phyloP scores from a whole-genome alignment of 2,329 filamentous ascomycete species.

The Diaporthe ampelina region DNA sequence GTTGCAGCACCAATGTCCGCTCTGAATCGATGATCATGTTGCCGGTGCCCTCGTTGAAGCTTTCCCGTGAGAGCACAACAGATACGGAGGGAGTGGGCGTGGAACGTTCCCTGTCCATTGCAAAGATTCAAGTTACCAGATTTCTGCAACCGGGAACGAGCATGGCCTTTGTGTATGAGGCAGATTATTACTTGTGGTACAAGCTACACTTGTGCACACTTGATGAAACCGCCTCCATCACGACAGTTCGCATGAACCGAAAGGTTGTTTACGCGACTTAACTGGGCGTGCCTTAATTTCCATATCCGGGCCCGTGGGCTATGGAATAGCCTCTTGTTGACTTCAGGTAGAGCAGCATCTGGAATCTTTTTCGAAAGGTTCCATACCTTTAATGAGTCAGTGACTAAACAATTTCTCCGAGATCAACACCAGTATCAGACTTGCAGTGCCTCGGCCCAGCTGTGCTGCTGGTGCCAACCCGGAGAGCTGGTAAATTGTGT shows the following conservation, averaged over 20 bases:
- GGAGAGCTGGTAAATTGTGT: constrained; percentile 11
- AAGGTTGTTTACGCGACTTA: not conserved
- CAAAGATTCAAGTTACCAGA: not conserved
- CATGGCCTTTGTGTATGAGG: not conserved
- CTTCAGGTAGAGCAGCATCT: not conserved
- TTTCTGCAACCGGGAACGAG: too few relatives aligned
- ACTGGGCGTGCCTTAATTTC: not conserved
- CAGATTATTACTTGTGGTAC: not conserved
- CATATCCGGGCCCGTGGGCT: not conserved
- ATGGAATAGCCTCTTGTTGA: not conserved
- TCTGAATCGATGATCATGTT: not conserved
- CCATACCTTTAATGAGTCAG: not conserved
- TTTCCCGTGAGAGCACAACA: too few relatives aligned
- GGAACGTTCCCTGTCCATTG: too few relatives aligned
- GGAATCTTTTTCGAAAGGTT: not conserved
- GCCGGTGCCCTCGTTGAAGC: too few relatives aligned
- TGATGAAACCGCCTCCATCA: not conserved
- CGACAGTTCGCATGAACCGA: too few relatives aligned
- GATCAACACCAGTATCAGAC: not conserved
- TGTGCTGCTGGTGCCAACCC: constrained; percentile 12
- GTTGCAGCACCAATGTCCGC: too few relatives aligned
- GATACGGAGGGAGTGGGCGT: too few relatives aligned
- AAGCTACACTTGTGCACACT: not conserved
- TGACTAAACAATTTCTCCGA: not conserved
- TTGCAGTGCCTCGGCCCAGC: constrained; percentile 23